Base-by-base conservation (phyloP, 345 rosid species). In the Sonneratia alba region DNA sequence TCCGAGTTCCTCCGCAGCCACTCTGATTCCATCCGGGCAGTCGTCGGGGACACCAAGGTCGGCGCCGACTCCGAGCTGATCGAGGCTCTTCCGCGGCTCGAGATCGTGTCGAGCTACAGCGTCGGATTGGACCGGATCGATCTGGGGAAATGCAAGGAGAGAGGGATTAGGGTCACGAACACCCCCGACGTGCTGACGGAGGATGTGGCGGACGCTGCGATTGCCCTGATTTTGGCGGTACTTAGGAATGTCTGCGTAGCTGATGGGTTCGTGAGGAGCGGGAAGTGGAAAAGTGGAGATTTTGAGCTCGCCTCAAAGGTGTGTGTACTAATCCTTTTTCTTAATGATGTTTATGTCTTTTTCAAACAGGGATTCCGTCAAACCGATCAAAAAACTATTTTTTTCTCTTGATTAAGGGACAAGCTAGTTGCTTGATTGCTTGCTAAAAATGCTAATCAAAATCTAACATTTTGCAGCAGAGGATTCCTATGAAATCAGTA, bases 171-270 rank as follows among this genome's bases (percentile, higher is more conserved):
- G 71, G 91, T 87, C 43, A 76, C 90, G 24, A 86, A 85, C 68
- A 87, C 90, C 7, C 91, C 89, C 1, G 89, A 89, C 64, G 91
- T 89, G 32, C 72, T 89, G 86, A 89, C 88, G 19, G 88, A 87
- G 27, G 88, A 87, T 76, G 88, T 82, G 55, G 94, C 90, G 0
- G 91, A 87, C 74, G 69, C 78, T 71, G 88, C 89, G 2, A 79
- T 87, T 22, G 94, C 84, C 27, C 76, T 89, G 81, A 80, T 82
- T 10, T 59, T 87, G 73, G 85, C 81, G 65, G 87, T 89, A 32
- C 9, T 84, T 77, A 86, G 87, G 82, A 84, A 74, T 80, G 62
- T 87, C 40, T 79, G 88, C 68, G 85, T 57, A 56, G 51, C 82
- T 73, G 91, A 87, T 69, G 76, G 73, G 69, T 85, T 74, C 71